These are phyloP conservation scores for Saccharomycopsis babjevae DNA, from an alignment of 805 yeast genomes.

Conservation along the genomic window DNA sequence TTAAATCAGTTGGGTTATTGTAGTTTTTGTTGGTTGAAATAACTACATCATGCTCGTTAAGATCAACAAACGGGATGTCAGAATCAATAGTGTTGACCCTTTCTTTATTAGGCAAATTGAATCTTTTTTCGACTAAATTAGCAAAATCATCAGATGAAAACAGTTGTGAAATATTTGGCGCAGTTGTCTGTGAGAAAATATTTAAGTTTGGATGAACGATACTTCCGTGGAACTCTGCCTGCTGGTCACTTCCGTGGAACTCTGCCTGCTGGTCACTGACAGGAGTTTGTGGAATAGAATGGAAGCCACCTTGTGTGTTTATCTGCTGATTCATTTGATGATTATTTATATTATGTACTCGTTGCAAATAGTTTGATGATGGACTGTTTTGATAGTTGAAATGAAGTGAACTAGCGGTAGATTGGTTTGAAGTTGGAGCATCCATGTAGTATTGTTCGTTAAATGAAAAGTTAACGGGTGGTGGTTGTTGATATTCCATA, in stretches of 20 bases:
- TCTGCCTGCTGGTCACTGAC: not conserved
- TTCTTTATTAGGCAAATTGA: not conserved
- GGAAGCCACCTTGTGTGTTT: not conserved
- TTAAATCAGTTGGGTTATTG: not conserved
- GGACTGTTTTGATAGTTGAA: not conserved
- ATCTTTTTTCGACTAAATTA: not conserved
- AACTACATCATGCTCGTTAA: not conserved
- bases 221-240: not conserved
- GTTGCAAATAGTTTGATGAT: not conserved
- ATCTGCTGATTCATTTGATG: not conserved
- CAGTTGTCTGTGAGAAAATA: not conserved
- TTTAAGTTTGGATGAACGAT: not conserved
- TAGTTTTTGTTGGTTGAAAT: not conserved
- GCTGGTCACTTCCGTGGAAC: not conserved
- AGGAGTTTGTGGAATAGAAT: not conserved
- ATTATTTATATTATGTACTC: not conserved
- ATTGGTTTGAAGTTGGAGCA: not conserved
- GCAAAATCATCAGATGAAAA: not conserved
- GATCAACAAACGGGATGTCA: not conserved
- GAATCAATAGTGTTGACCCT: not conserved
- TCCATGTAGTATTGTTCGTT: not conserved
- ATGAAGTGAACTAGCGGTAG: not conserved
- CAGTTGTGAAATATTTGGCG: not conserved
- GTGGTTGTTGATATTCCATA: not conserved
- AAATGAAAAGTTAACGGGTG: not conserved